Evolutionary conservation across 2,329 filamentous ascomycete genomes (phyloP), one percentile per base, ranked within the genome.

Genomic region (Microdochium bolleyi): DNA sequence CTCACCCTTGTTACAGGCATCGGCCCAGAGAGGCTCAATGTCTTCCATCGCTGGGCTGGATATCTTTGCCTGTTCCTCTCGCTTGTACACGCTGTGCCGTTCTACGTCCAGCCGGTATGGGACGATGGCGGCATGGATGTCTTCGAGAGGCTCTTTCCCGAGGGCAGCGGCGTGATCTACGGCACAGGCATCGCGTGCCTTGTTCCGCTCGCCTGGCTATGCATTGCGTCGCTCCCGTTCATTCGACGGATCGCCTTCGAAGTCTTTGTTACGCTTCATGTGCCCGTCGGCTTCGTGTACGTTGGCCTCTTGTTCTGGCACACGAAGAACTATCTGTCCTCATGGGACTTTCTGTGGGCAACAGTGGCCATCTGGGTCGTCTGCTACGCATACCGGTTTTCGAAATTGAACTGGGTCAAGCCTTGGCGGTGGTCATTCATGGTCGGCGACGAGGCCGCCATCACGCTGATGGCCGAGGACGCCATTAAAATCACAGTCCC

Each of bases 401-500:
- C 89, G 70, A 95, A 92, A 59, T 79, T 96, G 55, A 96, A 96
- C 70, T 97, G 92, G 91, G 76, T 83, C 34, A 88, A 87, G 59
- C 90, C 92, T 7, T 86, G 88, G 74, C 82, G 85, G 37, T 72
- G 88, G 59, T 84, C 90, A 0, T 95, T 89, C 73, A 73, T 95
- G 61, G 87, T 96, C 46, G 92, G 92, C 49, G 92, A 97, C 61
- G 91, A 96, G 70, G 91, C 89, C 1, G 89, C 90, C 24, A 85
- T 96, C 38, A 94, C 89, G 1, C 77, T 96, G 24, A 85, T 97
- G 75, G 85, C 90, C 2, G 91, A 96, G 62, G 92, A 95, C 63
- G 89, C 90, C n/a, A 86, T 97, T 72, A 96, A 96, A 68, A 82
- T 97, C 60, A 96, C 92, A 0, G 88, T 97, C 50, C 91, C 92